Evolutionary conservation across 768 basidiomycete species (phyloP), one percentile per base, ranked within the genome.

Genomic region (Mycena chlorophos): DNA sequence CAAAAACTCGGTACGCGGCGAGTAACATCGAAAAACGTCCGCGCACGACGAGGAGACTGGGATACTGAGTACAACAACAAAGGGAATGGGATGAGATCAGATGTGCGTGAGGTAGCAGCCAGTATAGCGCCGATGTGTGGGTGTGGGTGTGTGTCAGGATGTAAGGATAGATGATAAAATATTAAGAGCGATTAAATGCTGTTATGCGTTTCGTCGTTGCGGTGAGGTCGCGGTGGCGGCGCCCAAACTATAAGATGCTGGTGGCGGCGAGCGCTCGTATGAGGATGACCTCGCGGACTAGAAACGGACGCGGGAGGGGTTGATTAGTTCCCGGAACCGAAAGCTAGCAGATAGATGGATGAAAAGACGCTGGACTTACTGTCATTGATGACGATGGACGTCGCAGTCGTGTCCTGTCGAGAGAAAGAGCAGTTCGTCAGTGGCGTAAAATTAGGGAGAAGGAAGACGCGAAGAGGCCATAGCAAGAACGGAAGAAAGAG

Each of bases 331-430:
- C 27, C 34, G 46, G 42, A 51, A 40, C 17, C 38, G 8, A 19
- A n/a, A 16, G 26, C 19, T n/a, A 2, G 3, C n/a, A 17, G 19
- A 3, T 22, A 54, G 54, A 14, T 10, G 2, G 3, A 45, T 14
- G 29, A 25, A 25, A 14, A 1, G 14, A 70, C 81, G 67, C 52
- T n/a, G n/a, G n/a, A n/a, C n/a, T n/a, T n/a, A 83, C 82, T 77
- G 58, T 75, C 72, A 30, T 69, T 66, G 17, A 84, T 78, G 14
- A 84, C 73, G 6, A 70, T 64, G 14, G 77, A 68, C 1, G 81
- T 84, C 6, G 78, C 77, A 38, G 69, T 67, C 4, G 73, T 75
- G 59, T 83, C 76, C 80, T 82, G 46, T 25, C n/a, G n/a, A n/a
- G n/a, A 47, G 25, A 50, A 19, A 49, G 34, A 63, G 43, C 28